Conservation (phyloP, 179 eudicot genomes). For the Amaranthus tricolor region DNA sequence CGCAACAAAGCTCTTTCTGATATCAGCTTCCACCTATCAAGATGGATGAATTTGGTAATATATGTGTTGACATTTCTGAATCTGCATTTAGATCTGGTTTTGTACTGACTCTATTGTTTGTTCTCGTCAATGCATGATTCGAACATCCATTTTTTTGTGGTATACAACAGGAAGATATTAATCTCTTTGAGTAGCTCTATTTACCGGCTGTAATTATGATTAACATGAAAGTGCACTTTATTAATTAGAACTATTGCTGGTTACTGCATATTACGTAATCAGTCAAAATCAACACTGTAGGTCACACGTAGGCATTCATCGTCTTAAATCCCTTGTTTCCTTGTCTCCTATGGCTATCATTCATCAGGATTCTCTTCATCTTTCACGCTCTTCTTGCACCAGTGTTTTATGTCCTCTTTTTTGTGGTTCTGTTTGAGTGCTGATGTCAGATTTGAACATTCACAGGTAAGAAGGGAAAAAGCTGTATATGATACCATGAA, state of each 20-base stretch:
- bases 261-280: neutral
- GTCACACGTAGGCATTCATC: neutral
- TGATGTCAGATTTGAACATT: slow-evolving; percentile 11
- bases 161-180: neutral
- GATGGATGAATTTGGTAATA: slow-evolving; percentile 85
- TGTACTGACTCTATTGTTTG: neutral
- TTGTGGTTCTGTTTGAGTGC: slow-evolving; percentile 10
- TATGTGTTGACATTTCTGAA: slow-evolving; percentile 11
- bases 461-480: slow-evolving; percentile 95
- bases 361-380: too few species aligned
- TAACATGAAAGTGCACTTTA: slow-evolving; percentile 4
- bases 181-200: slow-evolving; percentile 9
- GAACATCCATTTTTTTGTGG: slow-evolving; percentile 1
- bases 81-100: slow-evolving; percentile 4
- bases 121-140: neutral
- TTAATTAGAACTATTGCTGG: neutral
- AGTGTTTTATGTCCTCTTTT: slow-evolving; percentile 6
- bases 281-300: neutral
- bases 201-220: slow-evolving; percentile 12
- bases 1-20: slow-evolving; percentile 76
- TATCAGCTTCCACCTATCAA: slow-evolving; percentile 65
- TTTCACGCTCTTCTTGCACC: neutral
- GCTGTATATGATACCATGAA: slow-evolving; percentile 92
- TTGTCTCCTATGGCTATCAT: neutral
- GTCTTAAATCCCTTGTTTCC: neutral